Base-by-base conservation (phyloP, 352 stramenopile species). In the Pythium grandisporangium region DNA sequence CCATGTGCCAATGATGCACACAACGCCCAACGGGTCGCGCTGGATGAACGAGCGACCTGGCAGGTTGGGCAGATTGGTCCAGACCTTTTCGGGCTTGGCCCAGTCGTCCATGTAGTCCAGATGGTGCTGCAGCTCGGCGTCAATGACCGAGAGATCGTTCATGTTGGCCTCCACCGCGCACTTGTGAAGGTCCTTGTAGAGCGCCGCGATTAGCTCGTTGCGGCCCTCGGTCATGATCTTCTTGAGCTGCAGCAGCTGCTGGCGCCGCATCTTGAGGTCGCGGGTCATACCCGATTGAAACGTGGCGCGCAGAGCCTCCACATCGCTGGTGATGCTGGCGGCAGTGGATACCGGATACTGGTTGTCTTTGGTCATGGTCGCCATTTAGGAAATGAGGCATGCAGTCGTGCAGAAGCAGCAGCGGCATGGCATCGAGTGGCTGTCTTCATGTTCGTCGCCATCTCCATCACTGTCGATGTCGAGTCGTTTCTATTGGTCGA, bases 1-100 rank as follows among this genome's bases (percentile, higher is more conserved):
- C 77, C 81, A 97, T 55, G 77, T 86, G 20, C 67, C 67, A 5
- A 97, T 80, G 55, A 96, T 48, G 32, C 74, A 86, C 3, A 91
- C 82, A 30, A 93, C 73, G 37, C 87, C 81, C 19, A 91, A 61
- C n/a, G 78, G 74, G 25, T 91, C 77, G 2, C 55, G 53, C 29
- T 77, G 58, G 22, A 93, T 48, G 38, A 64, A 80, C 40, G 66
- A 66, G 20, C 38, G 41, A 38, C 75, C 61, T 1, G 73, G 70
- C 17, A 84, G 48, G 46, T 71, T 79, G 43, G 50, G 41, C 26
- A 84, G 33, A 40, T 72, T 74, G 34, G 58, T 83, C 51, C 41
- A 50, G n/a, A 84, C 60, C 14, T 58, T 53, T 52, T 74, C 55
- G 2, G 78, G 71, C 29, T 65, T 57, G 24, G 69, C 44, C 69